phyloP scores from a whole-genome alignment of 2,329 filamentous ascomycete species.

The Ophiocordyceps unilateralis region DNA sequence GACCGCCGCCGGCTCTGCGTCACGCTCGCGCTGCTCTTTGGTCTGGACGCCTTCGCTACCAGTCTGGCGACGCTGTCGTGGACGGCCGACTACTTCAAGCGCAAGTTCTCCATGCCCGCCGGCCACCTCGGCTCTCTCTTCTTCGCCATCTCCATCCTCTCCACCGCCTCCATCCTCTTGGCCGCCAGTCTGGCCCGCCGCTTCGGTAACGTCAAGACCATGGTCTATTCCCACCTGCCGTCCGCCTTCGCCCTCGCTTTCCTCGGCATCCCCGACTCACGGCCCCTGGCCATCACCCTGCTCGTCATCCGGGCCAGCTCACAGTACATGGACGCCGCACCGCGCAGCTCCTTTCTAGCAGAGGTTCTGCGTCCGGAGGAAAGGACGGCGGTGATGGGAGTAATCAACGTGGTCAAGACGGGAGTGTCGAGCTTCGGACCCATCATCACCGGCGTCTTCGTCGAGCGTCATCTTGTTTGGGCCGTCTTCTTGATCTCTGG shows the following conservation, averaged over 20 bases:
- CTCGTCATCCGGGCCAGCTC: neutral
- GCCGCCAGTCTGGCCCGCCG: neutral
- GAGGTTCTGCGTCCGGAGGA: neutral
- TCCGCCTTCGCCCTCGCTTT: neutral
- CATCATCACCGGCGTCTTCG: conserved; percentile 11
- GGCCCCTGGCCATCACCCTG: neutral
- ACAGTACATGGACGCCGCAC: neutral
- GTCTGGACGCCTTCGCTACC: neutral
- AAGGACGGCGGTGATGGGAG: neutral
- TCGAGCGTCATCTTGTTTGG: neutral
- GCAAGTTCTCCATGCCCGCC: neutral
- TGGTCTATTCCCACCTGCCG: neutral
- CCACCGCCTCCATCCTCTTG: neutral
- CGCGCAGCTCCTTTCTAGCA: neutral
- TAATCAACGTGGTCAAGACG: conserved; percentile 18
- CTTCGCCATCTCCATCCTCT: neutral
- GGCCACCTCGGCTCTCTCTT: neutral
- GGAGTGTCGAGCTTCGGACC: conserved; percentile 22
- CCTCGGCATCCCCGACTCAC: neutral
- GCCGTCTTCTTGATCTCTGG: conserved; percentile 15
- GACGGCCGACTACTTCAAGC: neutral
- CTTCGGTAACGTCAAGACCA: neutral
- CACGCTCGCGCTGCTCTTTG: neutral
- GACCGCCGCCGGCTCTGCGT: neutral
- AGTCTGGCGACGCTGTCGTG: neutral